Percentiles rank a stretch among this genome's conserved stretches.
Conservation (phyloP, 192 early-diverging fungal genomes). For the Coemansia sp. region DNA sequence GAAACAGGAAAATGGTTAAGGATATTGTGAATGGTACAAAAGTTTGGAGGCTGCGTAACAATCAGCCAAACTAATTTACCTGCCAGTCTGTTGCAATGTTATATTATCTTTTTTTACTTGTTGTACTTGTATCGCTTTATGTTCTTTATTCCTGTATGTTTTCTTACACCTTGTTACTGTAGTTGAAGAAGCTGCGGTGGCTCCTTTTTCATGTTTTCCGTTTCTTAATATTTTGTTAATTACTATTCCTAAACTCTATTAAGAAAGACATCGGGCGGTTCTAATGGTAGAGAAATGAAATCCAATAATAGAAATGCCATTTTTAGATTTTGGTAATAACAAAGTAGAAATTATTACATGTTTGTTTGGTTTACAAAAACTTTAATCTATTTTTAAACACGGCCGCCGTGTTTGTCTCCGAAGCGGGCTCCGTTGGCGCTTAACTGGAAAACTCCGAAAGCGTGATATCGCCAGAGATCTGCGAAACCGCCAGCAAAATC, state of each 20-base stretch:
- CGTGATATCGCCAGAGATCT: not conserved
- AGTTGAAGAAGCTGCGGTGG: too few species aligned
- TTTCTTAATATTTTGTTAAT: too few species aligned
- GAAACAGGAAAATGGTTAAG: slow-evolving; percentile 31
- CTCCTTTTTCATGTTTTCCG: too few species aligned
- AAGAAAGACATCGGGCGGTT: too few species aligned
- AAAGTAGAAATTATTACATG: not conserved
- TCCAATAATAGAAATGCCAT: not conserved
- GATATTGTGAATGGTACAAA: slow-evolving; percentile 12
- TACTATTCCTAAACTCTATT: too few species aligned
- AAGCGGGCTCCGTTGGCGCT: not conserved
- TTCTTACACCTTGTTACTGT: too few species aligned
- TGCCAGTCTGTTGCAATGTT: not conserved
- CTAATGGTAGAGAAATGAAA: too few species aligned
- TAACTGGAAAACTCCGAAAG: not conserved
- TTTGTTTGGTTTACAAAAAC: not conserved
- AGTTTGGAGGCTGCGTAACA: slow-evolving; percentile 33
- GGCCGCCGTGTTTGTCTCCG: not conserved
- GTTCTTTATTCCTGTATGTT: too few species aligned
- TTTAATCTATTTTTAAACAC: slow-evolving; percentile 15
- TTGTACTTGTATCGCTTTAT: not conserved
- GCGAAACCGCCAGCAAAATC: not conserved
- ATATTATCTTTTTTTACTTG: not conserved
- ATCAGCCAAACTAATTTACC: not conserved
- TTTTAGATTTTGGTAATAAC: not conserved